These are phyloP conservation scores for Dactylellina parvicollis DNA, from an alignment of 2,329 filamentous ascomycete genomes.

Conservation along the genomic window DNA sequence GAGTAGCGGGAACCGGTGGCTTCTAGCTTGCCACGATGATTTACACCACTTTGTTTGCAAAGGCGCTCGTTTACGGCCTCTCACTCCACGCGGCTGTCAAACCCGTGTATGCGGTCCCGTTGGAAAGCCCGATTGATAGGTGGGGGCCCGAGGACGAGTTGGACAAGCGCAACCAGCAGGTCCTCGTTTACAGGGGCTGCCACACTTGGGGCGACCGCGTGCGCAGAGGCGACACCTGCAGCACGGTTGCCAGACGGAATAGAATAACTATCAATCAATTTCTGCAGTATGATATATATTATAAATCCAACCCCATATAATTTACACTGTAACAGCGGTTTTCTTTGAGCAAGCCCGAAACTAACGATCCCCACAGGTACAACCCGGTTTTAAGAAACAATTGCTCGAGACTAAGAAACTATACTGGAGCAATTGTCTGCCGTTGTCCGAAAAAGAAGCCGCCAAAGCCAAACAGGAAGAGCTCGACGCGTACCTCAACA, in stretches of 20 bases:
- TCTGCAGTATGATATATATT: background rate
- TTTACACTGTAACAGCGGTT: no score
- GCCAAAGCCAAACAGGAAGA: no score
- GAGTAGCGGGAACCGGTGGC: background rate
- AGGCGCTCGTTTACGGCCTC: background rate
- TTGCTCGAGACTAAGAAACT: no score
- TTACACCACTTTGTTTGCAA: background rate
- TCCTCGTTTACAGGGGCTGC: background rate
- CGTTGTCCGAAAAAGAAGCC: no score
- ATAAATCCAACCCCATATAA: no score
- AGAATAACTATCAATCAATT: background rate
- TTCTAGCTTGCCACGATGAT: background rate
- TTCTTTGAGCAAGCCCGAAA: no score
- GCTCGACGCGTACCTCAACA: no score
- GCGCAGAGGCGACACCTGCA: conserved; percentile 2
- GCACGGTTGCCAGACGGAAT: background rate
- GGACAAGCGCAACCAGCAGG: background rate
- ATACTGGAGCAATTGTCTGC: no score
- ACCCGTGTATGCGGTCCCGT: background rate
- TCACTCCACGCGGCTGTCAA: background rate
- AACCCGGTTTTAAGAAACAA: no score
- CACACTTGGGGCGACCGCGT: background rate
- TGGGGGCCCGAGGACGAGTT: background rate
- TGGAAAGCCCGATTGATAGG: background rate
- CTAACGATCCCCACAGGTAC: no score